Base-by-base conservation (phyloP, 345 rosid genomes). In the Rhodamnia rubescens region DNA sequence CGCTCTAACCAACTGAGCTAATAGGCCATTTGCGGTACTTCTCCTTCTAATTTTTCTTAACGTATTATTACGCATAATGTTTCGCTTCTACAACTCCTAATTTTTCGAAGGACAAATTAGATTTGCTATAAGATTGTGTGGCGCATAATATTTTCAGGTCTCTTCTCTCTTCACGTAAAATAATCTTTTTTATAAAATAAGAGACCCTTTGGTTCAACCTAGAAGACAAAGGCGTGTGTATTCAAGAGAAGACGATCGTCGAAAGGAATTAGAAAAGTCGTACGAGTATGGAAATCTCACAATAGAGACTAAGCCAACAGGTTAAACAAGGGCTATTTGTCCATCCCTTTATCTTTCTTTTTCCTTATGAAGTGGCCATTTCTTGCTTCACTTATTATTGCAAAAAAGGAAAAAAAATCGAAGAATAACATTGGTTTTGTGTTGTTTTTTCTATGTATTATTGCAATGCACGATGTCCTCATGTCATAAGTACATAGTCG, bases 1-100 rank as follows among this genome's bases (percentile, higher is more conserved):
- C 96, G 94, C 98, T 96, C 93, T 94, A 94, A 93, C 98, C 96
- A 93, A 11, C 96, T 89, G 86, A 86, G 91, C 90, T 85, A 89
- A 86, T 89, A 69, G 88, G 89, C 90, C 88, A 0, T 51, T 61
- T 8, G 44, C 0, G 4, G 0, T 8, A 7, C 0, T 32, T 2
- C 0, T 18, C 10, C 44, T 64, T 32, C 24, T 3, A 61, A 6
- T 1, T 29, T 53, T 5, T 53, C 5, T 6, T 53, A 15, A 16
- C 0, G 7, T 0, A 20, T 61, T 0, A 0, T 3, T 49, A 11
- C 3, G 3, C 11, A 49, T 49, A 2, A 13, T 52, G 53, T 15
- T 5, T 52, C 54, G 1, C 16, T 7, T 54, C 4, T 32, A 16
- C 0, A 4, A 32, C 0, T 16, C 5, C 13, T 8, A 64, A 32